Conservation (phyloP, 108 stramenopile genomes). For the Seminavis robusta region DNA sequence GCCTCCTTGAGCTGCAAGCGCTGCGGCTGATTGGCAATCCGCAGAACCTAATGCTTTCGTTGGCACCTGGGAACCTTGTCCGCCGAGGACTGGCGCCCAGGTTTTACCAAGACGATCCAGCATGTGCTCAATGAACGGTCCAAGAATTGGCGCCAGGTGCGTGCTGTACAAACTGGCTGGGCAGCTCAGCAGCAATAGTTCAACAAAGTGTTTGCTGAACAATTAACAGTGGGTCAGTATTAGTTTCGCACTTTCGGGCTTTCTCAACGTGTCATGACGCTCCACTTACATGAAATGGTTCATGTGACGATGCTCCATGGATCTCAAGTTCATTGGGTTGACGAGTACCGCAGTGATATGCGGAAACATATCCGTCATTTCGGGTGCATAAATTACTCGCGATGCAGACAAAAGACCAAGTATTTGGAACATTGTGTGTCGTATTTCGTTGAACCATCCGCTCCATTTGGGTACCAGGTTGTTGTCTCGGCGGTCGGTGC, state of each 20-base stretch:
- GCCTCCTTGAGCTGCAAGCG: conserved; percentile 42
- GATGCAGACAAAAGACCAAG: conserved; percentile 70
- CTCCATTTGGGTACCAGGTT: conserved; percentile 86
- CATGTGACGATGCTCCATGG: conserved; percentile 88
- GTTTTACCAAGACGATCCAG: conserved; percentile 68
- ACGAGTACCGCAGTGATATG: conserved; percentile 59
- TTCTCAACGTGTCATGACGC: too few species aligned
- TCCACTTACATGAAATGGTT: conserved; percentile 69
- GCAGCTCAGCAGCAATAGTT: conserved; percentile 66
- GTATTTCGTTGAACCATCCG: conserved; percentile 86
- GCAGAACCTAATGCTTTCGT: conserved; percentile 46
- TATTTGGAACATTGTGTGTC: conserved; percentile 77
- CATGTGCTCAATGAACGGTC: conserved; percentile 71
- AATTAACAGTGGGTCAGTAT: too few species aligned
- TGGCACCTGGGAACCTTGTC: conserved; percentile 23
- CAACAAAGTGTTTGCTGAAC: conserved; percentile 74
- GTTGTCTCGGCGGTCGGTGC: conserved; percentile 64
- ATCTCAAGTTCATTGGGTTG: conserved; percentile 57
- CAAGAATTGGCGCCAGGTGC: conserved; percentile 76
- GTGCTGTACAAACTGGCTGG: conserved; percentile 78
- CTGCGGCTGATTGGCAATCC: conserved; percentile 52
- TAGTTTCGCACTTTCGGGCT: neutral
- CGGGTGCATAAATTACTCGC: conserved; percentile 76
- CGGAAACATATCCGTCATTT: conserved; percentile 57
- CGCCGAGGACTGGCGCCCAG: conserved; percentile 58